Conservation (phyloP, 768 basidiomycete genomes). For the Zangia roseola region DNA sequence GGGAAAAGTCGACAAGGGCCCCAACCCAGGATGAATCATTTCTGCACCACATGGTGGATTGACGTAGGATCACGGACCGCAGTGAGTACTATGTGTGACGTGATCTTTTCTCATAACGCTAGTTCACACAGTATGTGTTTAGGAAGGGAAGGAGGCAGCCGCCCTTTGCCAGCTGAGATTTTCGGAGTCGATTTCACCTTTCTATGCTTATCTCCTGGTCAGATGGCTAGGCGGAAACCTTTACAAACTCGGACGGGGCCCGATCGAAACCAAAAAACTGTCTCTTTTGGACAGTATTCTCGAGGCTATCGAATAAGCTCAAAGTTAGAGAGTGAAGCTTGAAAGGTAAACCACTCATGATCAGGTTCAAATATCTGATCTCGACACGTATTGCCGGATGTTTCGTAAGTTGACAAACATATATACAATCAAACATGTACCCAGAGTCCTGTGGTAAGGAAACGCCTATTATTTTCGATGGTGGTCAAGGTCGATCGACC, state of each 20-base stretch:
- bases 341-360: background rate
- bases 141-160: constrained; percentile 34
- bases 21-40: constrained; percentile 26
- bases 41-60: background rate
- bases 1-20: constrained; percentile 41
- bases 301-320: constrained; percentile 29
- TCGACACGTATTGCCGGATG: constrained; percentile 1
- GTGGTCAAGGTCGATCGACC: no score
- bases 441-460: background rate
- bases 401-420: background rate
- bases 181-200: constrained; percentile 25
- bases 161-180: constrained; percentile 33
- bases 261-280: constrained; percentile 26
- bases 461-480: background rate
- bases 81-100: constrained; percentile 36
- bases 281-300: constrained; percentile 30
- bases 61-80: constrained; percentile 24
- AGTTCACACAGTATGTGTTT: constrained; percentile 33
- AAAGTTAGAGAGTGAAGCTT: constrained; percentile 7
- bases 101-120: constrained; percentile 15
- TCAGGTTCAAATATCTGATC: background rate
- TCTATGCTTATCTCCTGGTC: background rate
- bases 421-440: constrained; percentile 8
- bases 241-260: constrained; percentile 40
- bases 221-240: constrained; percentile 45